These are phyloP conservation scores for Sphaerulina populicola DNA, from an alignment of 2,329 filamentous ascomycete species.

Conservation along the genomic window DNA sequence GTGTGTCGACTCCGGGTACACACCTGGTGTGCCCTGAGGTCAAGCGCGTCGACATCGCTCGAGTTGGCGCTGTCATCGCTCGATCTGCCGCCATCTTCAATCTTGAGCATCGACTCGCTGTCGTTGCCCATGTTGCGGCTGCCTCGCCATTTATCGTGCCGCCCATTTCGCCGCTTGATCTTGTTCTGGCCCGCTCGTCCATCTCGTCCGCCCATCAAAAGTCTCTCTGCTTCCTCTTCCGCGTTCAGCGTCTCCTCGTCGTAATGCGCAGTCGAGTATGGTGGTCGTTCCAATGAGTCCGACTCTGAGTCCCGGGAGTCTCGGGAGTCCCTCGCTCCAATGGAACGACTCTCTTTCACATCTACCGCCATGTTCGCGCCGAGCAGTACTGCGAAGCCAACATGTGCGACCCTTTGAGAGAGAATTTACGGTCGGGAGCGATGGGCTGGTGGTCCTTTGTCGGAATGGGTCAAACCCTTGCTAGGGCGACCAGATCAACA, in stretches of 20 bases:
- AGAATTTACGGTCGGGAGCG: not conserved
- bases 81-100: constrained; percentile 63
- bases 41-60: constrained; percentile 42
- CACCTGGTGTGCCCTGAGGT: constrained; percentile 34
- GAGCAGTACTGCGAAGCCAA: no score
- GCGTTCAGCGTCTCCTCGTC: constrained; percentile 39
- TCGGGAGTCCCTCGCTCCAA: not conserved
- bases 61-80: constrained; percentile 30
- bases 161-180: constrained; percentile 21
- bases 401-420: no score
- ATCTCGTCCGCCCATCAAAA: constrained; percentile 31
- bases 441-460: no score
- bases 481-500: no score
- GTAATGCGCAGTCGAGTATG: constrained; percentile 12
- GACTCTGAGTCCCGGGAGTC: constrained; percentile 5
- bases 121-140: constrained; percentile 51
- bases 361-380: not conserved
- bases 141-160: constrained; percentile 38
- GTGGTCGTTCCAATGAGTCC: not conserved
- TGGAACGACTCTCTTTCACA: not conserved
- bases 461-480: no score
- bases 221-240: constrained; percentile 41
- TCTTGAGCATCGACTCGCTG: constrained; percentile 75
- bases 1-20: not conserved
- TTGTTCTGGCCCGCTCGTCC: constrained; percentile 8